Evolutionary conservation across 441 rosid species (phyloP), one percentile per base, ranked within the genome.

Genomic region (Brassica hybrid): DNA sequence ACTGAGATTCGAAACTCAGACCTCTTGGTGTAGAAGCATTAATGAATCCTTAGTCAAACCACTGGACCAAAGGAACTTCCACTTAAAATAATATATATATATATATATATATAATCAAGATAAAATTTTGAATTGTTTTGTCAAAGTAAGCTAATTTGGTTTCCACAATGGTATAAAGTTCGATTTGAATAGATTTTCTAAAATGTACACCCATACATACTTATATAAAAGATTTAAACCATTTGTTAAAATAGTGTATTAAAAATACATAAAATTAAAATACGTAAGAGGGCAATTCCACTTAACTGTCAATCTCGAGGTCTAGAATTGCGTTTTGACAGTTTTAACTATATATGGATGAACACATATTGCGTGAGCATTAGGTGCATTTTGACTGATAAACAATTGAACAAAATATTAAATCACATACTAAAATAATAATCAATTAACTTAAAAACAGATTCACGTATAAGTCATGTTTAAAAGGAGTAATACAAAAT

Each of bases 401-500:
- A 59, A 36, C 21, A 36, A 60, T 48, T 45, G 68, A 59, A 45
- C 11, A 2, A 19, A 64, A 27, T 21, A 67, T 32, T 34, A 48
- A 78, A 50, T 34, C 14, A 59, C n/a, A 6, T n/a, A 60, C 69
- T 34, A 7, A 30, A 66, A 32, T 16, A 72, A 70, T 8, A 70
- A 41, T 0, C 1, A 71, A 4, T 57, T 13, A 70, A 41, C 21
- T 1, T 23, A 19, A 45, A n/a, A 72, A 34, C 56, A 50, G 73
- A 50, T 78, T 78, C 77, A 78, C 77, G 77, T 67, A 72, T 72
- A 72, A 78, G 73, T 72, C 81, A 72, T 78, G 81, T 67, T 72
- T 27, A 78, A 72, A 71, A 60, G 73, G 64, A 67, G 50, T 48
- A 72, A 67, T 67, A 72, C 69, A 60, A 78, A 67, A 59, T 72